Percentiles rank a stretch among this genome's conserved stretches.
phyloP scores from a whole-genome alignment of 2,329 filamentous ascomycete genomes.

The Colletotrichum lindemuthianum region DNA sequence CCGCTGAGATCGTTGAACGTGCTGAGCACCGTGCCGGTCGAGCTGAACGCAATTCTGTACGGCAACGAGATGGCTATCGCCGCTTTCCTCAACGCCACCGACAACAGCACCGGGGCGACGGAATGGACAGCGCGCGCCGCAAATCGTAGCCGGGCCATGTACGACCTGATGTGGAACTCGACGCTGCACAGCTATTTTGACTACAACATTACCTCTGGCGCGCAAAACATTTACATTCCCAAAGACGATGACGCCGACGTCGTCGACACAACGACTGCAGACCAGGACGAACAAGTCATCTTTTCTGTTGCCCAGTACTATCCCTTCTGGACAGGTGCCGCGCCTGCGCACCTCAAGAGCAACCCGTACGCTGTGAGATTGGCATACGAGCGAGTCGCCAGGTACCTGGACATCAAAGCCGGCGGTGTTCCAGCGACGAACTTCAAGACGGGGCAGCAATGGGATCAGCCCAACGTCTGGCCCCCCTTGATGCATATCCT shows the following conservation, averaged over 20 bases:
- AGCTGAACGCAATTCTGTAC: constrained; percentile 76
- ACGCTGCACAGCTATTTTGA: constrained; percentile 74
- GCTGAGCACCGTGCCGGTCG: constrained; percentile 67
- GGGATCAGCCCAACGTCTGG: constrained; percentile 78
- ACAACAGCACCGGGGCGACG: constrained; percentile 60
- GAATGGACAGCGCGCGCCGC: constrained; percentile 61
- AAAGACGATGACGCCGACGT: constrained; percentile 57
- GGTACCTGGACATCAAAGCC: constrained; percentile 59
- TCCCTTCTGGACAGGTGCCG: constrained; percentile 76
- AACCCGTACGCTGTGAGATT: constrained; percentile 67
- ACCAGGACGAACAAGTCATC: constrained; percentile 64
- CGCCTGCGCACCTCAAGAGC: constrained; percentile 64
- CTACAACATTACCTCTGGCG: constrained; percentile 70
- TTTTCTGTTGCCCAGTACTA: constrained; percentile 71
- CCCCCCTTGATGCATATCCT: constrained; percentile 73
- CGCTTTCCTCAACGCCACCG: constrained; percentile 60
- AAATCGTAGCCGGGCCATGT: constrained; percentile 69
- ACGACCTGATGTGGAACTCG: constrained; percentile 71
- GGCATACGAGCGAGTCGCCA: constrained; percentile 63
- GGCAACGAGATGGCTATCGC: constrained; percentile 70
- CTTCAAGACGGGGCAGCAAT: constrained; percentile 69
- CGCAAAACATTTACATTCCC: constrained; percentile 65
- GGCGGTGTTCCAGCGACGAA: constrained; percentile 73
- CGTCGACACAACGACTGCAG: constrained; percentile 56
- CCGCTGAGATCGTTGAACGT: constrained; percentile 72